phyloP scores from a whole-genome alignment of 768 basidiomycete species.

The Lentinula boryana region DNA sequence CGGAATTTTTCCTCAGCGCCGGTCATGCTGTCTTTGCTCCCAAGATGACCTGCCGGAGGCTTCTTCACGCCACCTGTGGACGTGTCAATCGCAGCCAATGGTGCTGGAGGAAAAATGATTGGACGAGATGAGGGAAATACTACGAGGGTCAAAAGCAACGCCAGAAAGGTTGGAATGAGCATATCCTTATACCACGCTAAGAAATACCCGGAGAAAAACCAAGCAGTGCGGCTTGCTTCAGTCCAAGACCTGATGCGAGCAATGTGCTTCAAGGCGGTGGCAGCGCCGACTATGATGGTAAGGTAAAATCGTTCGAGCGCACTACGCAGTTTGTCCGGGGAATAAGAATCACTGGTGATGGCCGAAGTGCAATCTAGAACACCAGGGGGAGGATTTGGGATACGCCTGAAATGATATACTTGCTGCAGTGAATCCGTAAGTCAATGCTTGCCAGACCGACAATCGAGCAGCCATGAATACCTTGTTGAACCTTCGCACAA shows the following conservation, averaged over 20 bases:
- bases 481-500: conserved; percentile 36
- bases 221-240: conserved; percentile 26
- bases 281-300: conserved; percentile 21
- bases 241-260: conserved; percentile 33
- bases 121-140: conserved; percentile 26
- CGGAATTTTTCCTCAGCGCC: conserved; percentile 28
- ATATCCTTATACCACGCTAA: conserved; percentile 30
- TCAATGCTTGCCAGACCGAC: not conserved
- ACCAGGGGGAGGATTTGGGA: conserved; percentile 19
- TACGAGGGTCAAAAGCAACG: conserved; percentile 27
- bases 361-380: conserved; percentile 32
- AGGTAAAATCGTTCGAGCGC: conserved; percentile 35
- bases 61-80: conserved; percentile 25
- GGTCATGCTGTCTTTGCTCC: conserved; percentile 22
- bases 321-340: conserved; percentile 34
- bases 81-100: conserved; percentile 23
- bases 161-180: conserved; percentile 25
- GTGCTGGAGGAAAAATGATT: conserved; percentile 29
- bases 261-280: conserved; percentile 26
- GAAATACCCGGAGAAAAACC: conserved; percentile 26
- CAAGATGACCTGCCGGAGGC: conserved; percentile 25
- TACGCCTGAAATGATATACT: conserved; percentile 30
- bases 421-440: conserved; percentile 19
- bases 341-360: conserved; percentile 30
- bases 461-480: conserved; percentile 13